Base-by-base conservation (phyloP, 805 yeast species). In the Komagataella phaffii region DNA sequence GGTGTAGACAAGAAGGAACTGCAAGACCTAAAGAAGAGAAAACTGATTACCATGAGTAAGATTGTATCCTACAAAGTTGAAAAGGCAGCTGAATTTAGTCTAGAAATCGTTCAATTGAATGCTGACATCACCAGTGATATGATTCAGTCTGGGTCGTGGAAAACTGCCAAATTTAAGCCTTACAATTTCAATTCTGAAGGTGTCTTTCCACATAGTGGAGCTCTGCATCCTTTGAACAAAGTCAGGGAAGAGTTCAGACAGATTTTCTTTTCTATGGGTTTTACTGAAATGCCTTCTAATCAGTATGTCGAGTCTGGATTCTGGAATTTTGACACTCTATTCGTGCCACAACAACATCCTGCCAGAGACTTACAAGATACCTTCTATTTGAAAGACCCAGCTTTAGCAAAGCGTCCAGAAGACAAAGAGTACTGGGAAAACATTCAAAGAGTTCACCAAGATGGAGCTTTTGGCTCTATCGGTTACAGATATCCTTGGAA, bases 401-500 rank as follows among this genome's bases (percentile, higher is more conserved):
- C 71, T 49, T 73, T 68, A 55, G 96, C 96, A 52, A 83, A 82
- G 55, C 73, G 76, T 60, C 99, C 98, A 51, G 81, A 81, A 58
- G 99, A 93, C 69, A 74, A 75, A 64, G 68, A 73, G 61, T 93
- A 84, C 72, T 78, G 88, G 79, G 76, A 82, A 40, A 85, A 86
- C 65, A 81, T 88, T 58, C 83, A 82, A 60, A 74, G 76, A 49
- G 97, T 87, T 49, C 99, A 93, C 67, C 83, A 93, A 72, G 76
- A 77, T 43, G 97, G 97, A 60, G 85, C 85, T 57, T 89, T 74
- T 63, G 99, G 96, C 21, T 90, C 98, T 24, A 86, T 93, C 57
- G 99, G 99, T 59, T 95, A 95, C 77, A 82, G 99, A 73, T 95
- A 95, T 72, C 95, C 96, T 55, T 93, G 99, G 99, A 86, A 81